These are phyloP conservation scores for Lecanicillium sp. DNA, from an alignment of 2,329 filamentous ascomycete genomes.

Conservation along the genomic window DNA sequence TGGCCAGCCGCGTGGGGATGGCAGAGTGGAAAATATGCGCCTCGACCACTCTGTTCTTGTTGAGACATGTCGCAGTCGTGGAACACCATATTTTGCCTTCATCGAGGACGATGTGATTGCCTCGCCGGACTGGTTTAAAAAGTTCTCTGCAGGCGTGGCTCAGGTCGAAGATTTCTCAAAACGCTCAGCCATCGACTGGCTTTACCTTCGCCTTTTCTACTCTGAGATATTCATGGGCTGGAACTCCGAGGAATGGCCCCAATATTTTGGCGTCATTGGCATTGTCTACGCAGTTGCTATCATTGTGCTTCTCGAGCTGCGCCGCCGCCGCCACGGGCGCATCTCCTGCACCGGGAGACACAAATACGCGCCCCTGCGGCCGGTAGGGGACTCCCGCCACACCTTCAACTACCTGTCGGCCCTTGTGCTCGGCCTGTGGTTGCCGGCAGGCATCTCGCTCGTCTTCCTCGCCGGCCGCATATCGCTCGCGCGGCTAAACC, in stretches of 20 bases:
- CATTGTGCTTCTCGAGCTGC: constrained; percentile 11
- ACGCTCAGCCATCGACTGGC: constrained; percentile 18
- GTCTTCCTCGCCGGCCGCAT: constrained; percentile 21
- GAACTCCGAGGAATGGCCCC: constrained; percentile 26
- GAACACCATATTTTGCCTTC: constrained; percentile 25
- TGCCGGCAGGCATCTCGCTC: constrained; percentile 22
- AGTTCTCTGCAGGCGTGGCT: constrained; percentile 18
- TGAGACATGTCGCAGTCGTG: constrained; percentile 20
- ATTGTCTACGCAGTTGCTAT: constrained; percentile 18
- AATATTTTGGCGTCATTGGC: constrained; percentile 19
- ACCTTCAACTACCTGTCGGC: constrained; percentile 18
- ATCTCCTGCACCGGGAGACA: neutral
- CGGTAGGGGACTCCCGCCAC: constrained; percentile 6
- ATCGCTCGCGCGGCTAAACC: constrained; percentile 18
- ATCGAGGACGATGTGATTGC: constrained; percentile 30
- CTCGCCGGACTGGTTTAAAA: constrained; percentile 24
- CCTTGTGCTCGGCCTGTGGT: constrained; percentile 21
- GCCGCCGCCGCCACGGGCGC: constrained; percentile 4
- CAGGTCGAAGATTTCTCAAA: constrained; percentile 18
- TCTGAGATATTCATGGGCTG: constrained; percentile 29
- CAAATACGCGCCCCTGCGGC: neutral
- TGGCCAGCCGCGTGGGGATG: constrained; percentile 15
- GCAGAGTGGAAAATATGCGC: constrained; percentile 24
- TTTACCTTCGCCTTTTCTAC: constrained; percentile 31
- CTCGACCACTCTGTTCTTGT: constrained; percentile 25